Percentiles rank a stretch among this genome's conserved stretches.
These are phyloP conservation scores for Gonapodya prolifera DNA, from an alignment of 192 early-diverging fungal species.

Conservation along the genomic window DNA sequence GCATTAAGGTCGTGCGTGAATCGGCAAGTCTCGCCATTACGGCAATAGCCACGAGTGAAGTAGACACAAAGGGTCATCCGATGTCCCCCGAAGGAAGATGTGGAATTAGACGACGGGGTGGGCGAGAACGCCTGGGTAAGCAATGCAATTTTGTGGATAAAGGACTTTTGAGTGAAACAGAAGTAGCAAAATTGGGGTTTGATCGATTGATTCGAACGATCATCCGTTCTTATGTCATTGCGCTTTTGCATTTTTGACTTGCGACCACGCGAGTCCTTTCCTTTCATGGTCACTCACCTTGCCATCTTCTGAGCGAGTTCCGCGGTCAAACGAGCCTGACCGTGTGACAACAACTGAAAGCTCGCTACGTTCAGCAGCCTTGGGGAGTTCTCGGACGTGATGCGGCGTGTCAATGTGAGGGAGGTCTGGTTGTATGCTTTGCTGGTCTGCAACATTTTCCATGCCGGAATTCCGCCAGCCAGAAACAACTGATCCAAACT, in stretches of 20 bases:
- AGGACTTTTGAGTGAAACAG: too few relatives aligned
- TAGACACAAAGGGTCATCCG: not conserved
- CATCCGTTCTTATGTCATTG: too few relatives aligned
- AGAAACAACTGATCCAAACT: not conserved
- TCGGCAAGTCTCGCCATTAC: not conserved
- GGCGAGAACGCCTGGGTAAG: not conserved
- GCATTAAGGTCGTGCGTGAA: not conserved
- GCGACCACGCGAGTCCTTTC: too few relatives aligned
- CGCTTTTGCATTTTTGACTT: too few relatives aligned
- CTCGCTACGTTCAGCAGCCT: not conserved
- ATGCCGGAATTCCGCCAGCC: too few relatives aligned
- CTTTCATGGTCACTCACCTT: not conserved
- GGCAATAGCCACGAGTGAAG: not conserved
- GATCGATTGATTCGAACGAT: too few relatives aligned
- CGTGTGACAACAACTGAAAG: not conserved
- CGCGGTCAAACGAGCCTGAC: not conserved
- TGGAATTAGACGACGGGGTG: not conserved
- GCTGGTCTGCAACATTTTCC: not conserved
- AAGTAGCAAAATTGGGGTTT: too few relatives aligned
- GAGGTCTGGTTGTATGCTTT: not conserved
- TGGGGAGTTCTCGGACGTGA: not conserved
- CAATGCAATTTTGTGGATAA: not conserved
- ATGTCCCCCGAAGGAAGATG: not conserved
- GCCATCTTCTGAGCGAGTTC: not conserved
- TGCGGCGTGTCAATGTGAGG: not conserved